Evolutionary conservation across 805 yeast genomes (phyloP).

Genomic region (Metschnikowia henanensis): DNA sequence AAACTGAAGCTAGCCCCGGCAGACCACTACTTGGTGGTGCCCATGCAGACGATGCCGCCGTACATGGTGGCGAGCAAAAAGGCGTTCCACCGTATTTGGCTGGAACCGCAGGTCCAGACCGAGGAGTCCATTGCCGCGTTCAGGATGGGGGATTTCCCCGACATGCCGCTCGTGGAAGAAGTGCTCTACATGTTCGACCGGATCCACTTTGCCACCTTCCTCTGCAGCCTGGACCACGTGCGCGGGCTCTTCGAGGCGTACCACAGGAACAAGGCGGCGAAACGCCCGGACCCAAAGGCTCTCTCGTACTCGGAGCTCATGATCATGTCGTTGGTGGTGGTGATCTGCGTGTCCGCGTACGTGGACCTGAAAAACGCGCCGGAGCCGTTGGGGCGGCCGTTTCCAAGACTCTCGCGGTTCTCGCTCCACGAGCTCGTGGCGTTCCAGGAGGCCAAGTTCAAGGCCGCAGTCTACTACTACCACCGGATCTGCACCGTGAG

Average conservation of each 20-base stretch:
- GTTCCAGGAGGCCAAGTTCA: conserved; percentile 15
- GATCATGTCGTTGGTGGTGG: conserved; percentile 31
- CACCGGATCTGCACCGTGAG: conserved; percentile 49
- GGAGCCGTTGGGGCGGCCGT: not conserved
- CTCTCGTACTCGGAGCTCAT: conserved; percentile 34
- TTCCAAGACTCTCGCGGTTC: conserved; percentile 3
- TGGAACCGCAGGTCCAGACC: conserved; percentile 12
- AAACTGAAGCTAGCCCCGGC: conserved; percentile 7
- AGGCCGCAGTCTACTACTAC: conserved; percentile 38
- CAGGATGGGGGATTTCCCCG: conserved; percentile 19
- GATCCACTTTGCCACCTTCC: conserved; percentile 22
- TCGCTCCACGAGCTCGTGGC: conserved; percentile 10
- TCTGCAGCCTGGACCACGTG: conserved; percentile 21
- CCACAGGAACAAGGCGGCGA: conserved; percentile 19
- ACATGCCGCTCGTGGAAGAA: conserved; percentile 25
- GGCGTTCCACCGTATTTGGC: conserved; percentile 13
- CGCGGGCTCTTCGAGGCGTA: conserved; percentile 25
- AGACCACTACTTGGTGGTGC: conserved; percentile 12
- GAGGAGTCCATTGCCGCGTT: conserved; percentile 12
- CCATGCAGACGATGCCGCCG: conserved; percentile 14
- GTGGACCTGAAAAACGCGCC: conserved; percentile 17
- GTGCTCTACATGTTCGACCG: conserved; percentile 21
- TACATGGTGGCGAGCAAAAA: conserved; percentile 22
- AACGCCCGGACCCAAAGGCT: conserved; percentile 8
- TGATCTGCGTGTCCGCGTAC: conserved; percentile 25